Evolutionary conservation across 148 eudicot species (phyloP).

Genomic region (Vaccinium darrowii): DNA sequence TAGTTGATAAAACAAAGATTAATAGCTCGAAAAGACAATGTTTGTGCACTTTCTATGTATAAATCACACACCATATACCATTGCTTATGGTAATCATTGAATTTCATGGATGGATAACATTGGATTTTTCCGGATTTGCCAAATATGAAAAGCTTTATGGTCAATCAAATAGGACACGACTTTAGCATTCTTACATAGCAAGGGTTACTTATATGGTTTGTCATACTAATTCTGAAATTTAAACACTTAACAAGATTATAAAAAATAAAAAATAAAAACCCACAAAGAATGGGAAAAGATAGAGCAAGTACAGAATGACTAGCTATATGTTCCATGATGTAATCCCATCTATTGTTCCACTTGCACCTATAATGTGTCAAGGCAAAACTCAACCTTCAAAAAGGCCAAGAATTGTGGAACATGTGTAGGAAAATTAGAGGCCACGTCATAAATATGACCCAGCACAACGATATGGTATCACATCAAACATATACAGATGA

Average conservation of each 20-base stretch:
- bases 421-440: neutral
- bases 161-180: neutral
- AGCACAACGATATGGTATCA: neutral
- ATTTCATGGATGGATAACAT: neutral
- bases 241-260: neutral
- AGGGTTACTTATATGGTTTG: neutral
- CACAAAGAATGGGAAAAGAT: neutral
- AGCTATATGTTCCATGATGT: neutral
- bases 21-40: neutral
- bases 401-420: neutral
- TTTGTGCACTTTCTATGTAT: neutral
- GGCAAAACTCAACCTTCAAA: slow-evolving; percentile 6
- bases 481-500: neutral
- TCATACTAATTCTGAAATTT: neutral
- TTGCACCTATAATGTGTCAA: neutral
- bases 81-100: neutral
- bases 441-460: neutral
- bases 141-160: neutral
- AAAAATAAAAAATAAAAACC: neutral
- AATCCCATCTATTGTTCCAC: neutral
- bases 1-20: neutral
- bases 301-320: neutral
- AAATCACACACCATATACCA: neutral
- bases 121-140: neutral
- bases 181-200: neutral